These are phyloP conservation scores for Suillus discolor DNA, from an alignment of 768 basidiomycete species.

Conservation along the genomic window DNA sequence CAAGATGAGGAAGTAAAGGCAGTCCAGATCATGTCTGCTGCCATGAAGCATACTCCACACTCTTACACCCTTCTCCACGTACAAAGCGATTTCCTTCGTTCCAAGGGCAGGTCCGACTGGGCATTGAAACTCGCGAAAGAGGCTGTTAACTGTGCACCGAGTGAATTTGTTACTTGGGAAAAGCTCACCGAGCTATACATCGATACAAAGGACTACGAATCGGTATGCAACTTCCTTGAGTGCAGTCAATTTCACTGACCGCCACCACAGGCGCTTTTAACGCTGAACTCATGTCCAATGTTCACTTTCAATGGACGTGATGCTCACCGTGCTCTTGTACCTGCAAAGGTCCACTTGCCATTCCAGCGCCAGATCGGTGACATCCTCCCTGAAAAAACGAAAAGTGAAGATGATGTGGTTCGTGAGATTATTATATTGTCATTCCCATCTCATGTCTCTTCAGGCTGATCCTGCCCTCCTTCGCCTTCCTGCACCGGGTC, in stretches of 20 bases:
- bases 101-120: slow-evolving; percentile 85
- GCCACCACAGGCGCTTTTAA: slow-evolving; percentile 66
- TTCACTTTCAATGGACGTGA: slow-evolving; percentile 99
- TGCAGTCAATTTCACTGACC: not conserved
- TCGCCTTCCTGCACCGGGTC: slow-evolving; percentile 91
- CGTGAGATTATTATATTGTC: slow-evolving; percentile 12
- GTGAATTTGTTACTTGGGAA: slow-evolving; percentile 99
- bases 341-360: slow-evolving; percentile 83
- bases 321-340: slow-evolving; percentile 80
- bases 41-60: slow-evolving; percentile 84
- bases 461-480: slow-evolving; percentile 92
- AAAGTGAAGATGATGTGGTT: slow-evolving; percentile 85
- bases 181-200: slow-evolving; percentile 96
- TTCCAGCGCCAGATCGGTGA: slow-evolving; percentile 85
- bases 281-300: slow-evolving; percentile 99
- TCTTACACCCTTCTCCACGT: slow-evolving; percentile 93
- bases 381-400: slow-evolving; percentile 83
- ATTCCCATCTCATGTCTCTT: slow-evolving; percentile 6
- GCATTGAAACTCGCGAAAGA: slow-evolving; percentile 90
- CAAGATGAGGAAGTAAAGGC: slow-evolving; percentile 98
- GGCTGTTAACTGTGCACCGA: slow-evolving; percentile 97
- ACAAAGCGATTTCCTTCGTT: slow-evolving; percentile 91
- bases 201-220: slow-evolving; percentile 85
- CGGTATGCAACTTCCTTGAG: slow-evolving; percentile 32
- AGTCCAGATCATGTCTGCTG: slow-evolving; percentile 86